phyloP scores from a whole-genome alignment of 2,329 filamentous ascomycete genomes.

The Ascochyta viciae-villosae region DNA sequence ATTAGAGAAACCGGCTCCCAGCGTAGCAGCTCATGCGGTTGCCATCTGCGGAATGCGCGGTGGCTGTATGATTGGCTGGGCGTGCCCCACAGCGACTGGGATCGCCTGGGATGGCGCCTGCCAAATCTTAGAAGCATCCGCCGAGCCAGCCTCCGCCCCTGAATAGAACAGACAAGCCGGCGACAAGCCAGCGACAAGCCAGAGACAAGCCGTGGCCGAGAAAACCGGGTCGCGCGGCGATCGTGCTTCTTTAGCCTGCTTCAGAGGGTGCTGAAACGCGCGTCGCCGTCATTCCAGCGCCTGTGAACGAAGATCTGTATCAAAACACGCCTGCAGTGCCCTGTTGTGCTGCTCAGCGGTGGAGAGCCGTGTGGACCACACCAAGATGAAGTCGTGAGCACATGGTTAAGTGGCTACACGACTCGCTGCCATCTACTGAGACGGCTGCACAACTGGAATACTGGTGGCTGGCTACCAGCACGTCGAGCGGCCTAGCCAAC shows the following conservation, averaged over 20 bases:
- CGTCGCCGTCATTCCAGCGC: conserved; percentile 16
- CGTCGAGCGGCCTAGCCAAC: neutral
- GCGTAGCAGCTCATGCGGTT: conserved; percentile 11
- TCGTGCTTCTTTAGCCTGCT: conserved; percentile 19
- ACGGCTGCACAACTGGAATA: neutral
- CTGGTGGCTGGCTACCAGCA: conserved; percentile 4
- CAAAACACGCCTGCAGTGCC: conserved; percentile 10
- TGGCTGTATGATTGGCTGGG: conserved; percentile 7
- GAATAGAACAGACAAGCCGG: conserved; percentile 17
- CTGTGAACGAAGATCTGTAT: conserved; percentile 21
- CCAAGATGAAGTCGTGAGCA: conserved; percentile 7
- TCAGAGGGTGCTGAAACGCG: conserved; percentile 26
- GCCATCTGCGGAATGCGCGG: conserved; percentile 15
- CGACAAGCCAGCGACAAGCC: conserved; percentile 15
- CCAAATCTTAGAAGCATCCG: conserved; percentile 19
- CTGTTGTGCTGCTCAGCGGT: conserved; percentile 7
- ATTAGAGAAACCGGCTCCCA: conserved; percentile 10
- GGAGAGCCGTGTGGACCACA: conserved; percentile 10
- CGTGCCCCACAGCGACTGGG: conserved; percentile 15
- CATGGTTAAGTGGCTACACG: neutral
- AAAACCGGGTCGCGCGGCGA: conserved; percentile 21
- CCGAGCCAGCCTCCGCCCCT: conserved; percentile 13
- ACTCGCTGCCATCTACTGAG: neutral
- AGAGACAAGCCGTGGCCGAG: conserved; percentile 18
- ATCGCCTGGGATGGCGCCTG: conserved; percentile 15